Conservation (phyloP, 208 protist genomes). For the Acanthamoeba comandoni region DNA sequence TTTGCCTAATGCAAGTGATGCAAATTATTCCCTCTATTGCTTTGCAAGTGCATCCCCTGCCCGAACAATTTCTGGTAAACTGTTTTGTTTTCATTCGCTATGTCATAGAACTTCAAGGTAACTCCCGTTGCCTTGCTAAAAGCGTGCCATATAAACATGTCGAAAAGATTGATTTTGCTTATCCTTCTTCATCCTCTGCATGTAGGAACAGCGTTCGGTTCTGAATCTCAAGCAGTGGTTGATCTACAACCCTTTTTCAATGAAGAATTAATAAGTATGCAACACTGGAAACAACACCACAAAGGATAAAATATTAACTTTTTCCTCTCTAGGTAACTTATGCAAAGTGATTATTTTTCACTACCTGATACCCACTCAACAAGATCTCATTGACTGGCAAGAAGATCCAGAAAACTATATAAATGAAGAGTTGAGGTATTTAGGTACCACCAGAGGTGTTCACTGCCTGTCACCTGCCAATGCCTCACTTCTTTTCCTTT, state of each 20-base stretch:
- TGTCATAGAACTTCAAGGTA: conserved; percentile 4
- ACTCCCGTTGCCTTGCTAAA: no score
- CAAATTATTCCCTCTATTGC: conserved; percentile 20
- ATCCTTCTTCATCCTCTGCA: neutral
- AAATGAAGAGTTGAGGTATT: conserved; percentile 44
- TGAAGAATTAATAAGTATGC: no score
- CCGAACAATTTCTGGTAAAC: conserved; percentile 1
- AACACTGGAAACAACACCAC: no score
- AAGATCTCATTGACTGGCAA: conserved; percentile 39
- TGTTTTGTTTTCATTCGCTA: conserved; percentile 22
- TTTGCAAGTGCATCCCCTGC: neutral
- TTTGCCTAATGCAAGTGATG: conserved; percentile 29
- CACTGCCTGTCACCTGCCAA: neutral
- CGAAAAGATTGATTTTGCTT: neutral
- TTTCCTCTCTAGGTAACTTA: conserved; percentile 6
- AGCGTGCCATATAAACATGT: no score
- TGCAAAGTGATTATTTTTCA: conserved; percentile 23
- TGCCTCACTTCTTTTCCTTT: neutral
- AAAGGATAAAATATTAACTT: neutral
- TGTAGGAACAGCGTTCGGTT: neutral
- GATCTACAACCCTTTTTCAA: neutral
- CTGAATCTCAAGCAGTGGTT: neutral
- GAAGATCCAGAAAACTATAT: conserved; percentile 53
- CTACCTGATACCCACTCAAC: conserved; percentile 13
- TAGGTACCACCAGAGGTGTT: neutral